Base-by-base conservation (phyloP, 371 early-diverging fungal genomes). In the Mortierella sp. region DNA sequence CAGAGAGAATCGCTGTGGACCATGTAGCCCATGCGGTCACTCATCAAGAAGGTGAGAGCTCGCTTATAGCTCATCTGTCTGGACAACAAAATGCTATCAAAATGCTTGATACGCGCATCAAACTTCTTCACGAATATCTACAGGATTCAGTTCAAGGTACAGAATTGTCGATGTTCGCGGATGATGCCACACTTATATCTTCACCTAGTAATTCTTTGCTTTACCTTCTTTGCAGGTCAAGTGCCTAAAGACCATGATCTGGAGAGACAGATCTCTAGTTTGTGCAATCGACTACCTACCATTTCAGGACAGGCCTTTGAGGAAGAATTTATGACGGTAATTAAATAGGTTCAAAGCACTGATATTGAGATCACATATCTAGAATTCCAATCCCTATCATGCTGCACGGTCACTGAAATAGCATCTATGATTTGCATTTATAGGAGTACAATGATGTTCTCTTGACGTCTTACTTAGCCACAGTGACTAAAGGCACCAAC, bases 1-100 rank as follows among this genome's bases (percentile, higher is more conserved):
- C 94, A 3, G 96, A 96, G 73, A 87, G 95, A 51, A 92, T 95
- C 71, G 95, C 95, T 6, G 92, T 96, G 19, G 95, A 95, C 77
- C 95, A 95, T 79, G 92, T 95, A 37, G 94, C 95, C 22, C 89
- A 91, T 60, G 87, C 87, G 5, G 76, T 85, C n/a, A 86, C 86
- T 31, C 90, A 87, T n/a, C 84, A 89, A n/a, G 86, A 88, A 12
- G 90, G 87, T 61, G 77, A 81, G 58, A 78, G 73, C 61, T 71
- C 69, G 23, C 55, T 83, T 90, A 93, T 94, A 64, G 83, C 90
- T 1, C 94, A 94, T 62, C 84, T 96, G 60, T 89, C 89, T 10
- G 88, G 90, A 34, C 95, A 95, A 75, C 83, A 88, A 57, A 95
- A 93, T 74, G 95, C 95, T 0, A 91, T 96, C 77, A 89, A 91